Percentiles rank a stretch among this genome's conserved stretches.
Evolutionary conservation across 2,329 filamentous ascomycete species (phyloP).

Genomic region (Colletotrichum sp.): DNA sequence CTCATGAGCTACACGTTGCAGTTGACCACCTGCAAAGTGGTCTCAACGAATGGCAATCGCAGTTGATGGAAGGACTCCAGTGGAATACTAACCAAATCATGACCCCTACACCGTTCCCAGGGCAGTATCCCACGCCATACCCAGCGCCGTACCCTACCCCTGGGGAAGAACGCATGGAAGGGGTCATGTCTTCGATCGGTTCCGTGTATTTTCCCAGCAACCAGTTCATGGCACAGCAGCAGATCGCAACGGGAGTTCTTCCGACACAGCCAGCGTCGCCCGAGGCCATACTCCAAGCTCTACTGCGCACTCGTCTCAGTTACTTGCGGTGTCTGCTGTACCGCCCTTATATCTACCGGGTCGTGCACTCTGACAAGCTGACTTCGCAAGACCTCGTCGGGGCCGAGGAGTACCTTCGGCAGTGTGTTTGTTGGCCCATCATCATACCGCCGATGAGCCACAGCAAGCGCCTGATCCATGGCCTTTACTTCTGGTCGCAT

Average conservation of each 20-base stretch:
- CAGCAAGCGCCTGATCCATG: constrained; percentile 63
- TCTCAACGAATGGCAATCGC: background rate
- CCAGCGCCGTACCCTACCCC: background rate
- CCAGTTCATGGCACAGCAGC: background rate
- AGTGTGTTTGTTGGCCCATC: constrained; percentile 65
- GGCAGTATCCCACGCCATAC: background rate
- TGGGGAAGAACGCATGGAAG: background rate
- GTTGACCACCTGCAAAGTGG: background rate
- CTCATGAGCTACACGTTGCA: background rate
- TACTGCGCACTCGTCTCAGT: constrained; percentile 63
- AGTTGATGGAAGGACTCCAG: background rate
- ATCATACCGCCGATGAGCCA: constrained; percentile 60
- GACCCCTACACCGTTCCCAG: background rate
- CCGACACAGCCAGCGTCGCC: background rate
- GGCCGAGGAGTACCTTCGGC: constrained; percentile 61
- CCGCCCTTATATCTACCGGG: constrained; percentile 65
- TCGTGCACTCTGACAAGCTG: constrained; percentile 56
- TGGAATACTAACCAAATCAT: background rate
- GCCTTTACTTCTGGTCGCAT: constrained; percentile 66
- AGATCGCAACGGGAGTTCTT: background rate
- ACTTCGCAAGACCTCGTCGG: constrained; percentile 50
- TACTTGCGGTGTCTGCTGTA: constrained; percentile 63
- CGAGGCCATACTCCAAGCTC: constrained; percentile 52
- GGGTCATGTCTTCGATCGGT: background rate
- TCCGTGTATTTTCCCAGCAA: background rate